Evolutionary conservation across 805 yeast genomes (phyloP).

Genomic region (Myxozyma udenii): DNA sequence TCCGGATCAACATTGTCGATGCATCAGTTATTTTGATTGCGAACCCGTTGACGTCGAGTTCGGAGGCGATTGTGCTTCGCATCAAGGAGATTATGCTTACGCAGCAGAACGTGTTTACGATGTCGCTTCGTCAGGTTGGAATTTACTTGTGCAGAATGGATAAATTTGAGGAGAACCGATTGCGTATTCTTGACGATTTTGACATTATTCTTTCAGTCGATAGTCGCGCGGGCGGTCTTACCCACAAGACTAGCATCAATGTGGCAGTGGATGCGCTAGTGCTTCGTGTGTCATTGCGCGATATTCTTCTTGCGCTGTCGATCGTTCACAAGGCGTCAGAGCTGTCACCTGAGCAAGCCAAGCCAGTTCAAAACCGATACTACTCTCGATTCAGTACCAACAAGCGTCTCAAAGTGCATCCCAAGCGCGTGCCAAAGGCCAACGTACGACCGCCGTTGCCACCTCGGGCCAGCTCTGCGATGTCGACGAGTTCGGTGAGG

Average conservation of each 20-base stretch:
- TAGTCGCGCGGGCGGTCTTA: slow-evolving; percentile 58
- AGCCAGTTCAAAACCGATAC: slow-evolving; percentile 16
- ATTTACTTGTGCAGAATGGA: slow-evolving; percentile 81
- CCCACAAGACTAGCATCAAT: slow-evolving; percentile 60
- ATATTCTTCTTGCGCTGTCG: slow-evolving; percentile 71
- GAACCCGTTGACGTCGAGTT: slow-evolving; percentile 61
- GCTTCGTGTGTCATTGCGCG: slow-evolving; percentile 79
- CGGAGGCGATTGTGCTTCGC: slow-evolving; percentile 89
- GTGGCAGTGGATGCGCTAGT: slow-evolving; percentile 76
- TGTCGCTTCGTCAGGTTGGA: slow-evolving; percentile 76
- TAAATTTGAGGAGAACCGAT: slow-evolving; percentile 53
- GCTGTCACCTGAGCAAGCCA: slow-evolving; percentile 38
- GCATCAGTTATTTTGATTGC: slow-evolving; percentile 78
- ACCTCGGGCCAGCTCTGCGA: not conserved
- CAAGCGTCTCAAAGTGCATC: slow-evolving; percentile 19
- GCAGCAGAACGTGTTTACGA: slow-evolving; percentile 61
- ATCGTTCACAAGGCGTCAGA: slow-evolving; percentile 71
- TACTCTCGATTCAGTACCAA: slow-evolving; percentile 29
- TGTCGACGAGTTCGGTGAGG: not conserved
- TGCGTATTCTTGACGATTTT: slow-evolving; percentile 85
- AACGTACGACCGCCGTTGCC: not conserved
- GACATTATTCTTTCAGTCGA: slow-evolving; percentile 74
- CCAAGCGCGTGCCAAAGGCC: slow-evolving; percentile 3
- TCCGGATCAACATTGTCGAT: slow-evolving; percentile 63
- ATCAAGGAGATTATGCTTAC: slow-evolving; percentile 73